phyloP scores from a whole-genome alignment of 352 stramenopile genomes.

The Pilasporangium apinafurcum region DNA sequence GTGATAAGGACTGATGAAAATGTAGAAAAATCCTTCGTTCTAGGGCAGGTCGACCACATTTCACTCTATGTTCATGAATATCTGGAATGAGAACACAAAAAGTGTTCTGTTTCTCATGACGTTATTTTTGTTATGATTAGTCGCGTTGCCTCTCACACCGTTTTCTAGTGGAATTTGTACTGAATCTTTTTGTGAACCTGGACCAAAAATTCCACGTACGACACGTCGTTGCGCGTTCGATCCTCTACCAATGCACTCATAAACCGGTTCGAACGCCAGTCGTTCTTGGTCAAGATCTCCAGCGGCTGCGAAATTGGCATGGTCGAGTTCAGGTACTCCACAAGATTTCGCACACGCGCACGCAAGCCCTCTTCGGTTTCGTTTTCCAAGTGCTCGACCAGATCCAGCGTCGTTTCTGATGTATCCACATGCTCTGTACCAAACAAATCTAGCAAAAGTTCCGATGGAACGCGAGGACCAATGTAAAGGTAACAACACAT shows the following conservation, averaged over 20 bases:
- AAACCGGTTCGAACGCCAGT: constrained; percentile 79
- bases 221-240: constrained; percentile 78
- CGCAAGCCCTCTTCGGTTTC: constrained; percentile 46
- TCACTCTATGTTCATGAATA: no score
- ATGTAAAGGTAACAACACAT: constrained; percentile 89
- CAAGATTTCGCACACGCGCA: constrained; percentile 56
- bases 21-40: no score
- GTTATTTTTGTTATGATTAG: no score
- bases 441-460: constrained; percentile 80
- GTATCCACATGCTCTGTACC: constrained; percentile 76
- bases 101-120: not conserved
- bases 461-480: constrained; percentile 53
- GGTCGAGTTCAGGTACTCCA: constrained; percentile 76
- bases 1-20: no score
- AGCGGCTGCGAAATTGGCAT: constrained; percentile 80
- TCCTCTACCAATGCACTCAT: constrained; percentile 86
- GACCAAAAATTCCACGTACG: constrained; percentile 88
- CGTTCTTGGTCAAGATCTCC: constrained; percentile 80
- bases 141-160: not conserved
- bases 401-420: constrained; percentile 54
- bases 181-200: constrained; percentile 90
- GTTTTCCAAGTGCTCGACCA: constrained; percentile 61
- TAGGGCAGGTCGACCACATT: no score
- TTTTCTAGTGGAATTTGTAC: constrained; percentile 82
- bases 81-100: not conserved